Evolutionary conservation across 1,139 yeast species (phyloP).

Genomic region (Pneumocystis carinii): DNA sequence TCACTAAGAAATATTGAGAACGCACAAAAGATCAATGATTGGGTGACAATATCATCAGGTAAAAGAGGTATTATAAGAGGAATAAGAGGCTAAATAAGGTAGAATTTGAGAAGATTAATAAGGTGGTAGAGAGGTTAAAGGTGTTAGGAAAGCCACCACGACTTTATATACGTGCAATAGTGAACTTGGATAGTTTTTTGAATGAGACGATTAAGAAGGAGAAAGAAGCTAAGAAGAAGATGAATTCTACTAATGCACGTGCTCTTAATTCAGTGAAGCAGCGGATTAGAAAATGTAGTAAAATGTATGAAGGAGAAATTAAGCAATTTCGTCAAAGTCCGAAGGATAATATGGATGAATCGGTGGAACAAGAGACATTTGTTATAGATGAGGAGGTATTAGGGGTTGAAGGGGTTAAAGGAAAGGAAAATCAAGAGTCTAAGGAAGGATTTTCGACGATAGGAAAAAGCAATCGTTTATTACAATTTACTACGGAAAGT

Average conservation of each 20-base stretch:
- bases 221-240: conserved; percentile 45
- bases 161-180: conserved; percentile 52
- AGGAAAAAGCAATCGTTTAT: conserved; percentile 29
- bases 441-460: conserved; percentile 30
- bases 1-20: conserved; percentile 55
- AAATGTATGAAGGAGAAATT: conserved; percentile 47
- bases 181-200: conserved; percentile 58
- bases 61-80: background rate
- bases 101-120: conserved; percentile 67
- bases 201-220: conserved; percentile 43
- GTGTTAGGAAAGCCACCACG: conserved; percentile 59
- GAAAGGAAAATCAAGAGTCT: conserved; percentile 19
- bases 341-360: conserved; percentile 9
- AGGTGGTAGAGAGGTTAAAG: conserved; percentile 52
- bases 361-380: conserved; percentile 11
- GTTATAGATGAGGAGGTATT: conserved; percentile 10
- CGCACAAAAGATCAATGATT: conserved; percentile 58
- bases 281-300: conserved; percentile 67
- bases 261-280: conserved; percentile 82
- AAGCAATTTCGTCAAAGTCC: conserved; percentile 55
- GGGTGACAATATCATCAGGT: conserved; percentile 49
- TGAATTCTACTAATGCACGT: conserved; percentile 71
- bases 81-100: conserved; percentile 17
- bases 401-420: conserved; percentile 4
- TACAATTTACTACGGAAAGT: conserved; percentile 27